Base-by-base conservation (phyloP, 306 rosid genomes). In the Fagus sylvatica region DNA sequence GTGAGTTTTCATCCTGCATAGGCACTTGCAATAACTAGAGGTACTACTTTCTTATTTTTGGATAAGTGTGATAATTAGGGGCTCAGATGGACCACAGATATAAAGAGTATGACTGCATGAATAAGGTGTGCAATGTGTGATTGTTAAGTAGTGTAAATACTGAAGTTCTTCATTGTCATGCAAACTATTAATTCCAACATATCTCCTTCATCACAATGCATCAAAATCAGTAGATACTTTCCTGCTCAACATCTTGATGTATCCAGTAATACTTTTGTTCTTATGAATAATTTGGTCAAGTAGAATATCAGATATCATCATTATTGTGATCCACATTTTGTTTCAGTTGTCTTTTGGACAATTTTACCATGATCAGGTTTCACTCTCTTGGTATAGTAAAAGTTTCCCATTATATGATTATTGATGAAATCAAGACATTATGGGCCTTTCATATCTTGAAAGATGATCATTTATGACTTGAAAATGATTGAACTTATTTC, bases 381-480 rank as follows among this genome's bases (percentile, higher is more conserved):
- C 59, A 66, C 60, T 37, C 67, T 79, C 53, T 59, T 53, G 40
- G 57, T 22, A 30, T 59, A 66, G 51, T 60, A 76, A 51, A 16
- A 67, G 36, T 74, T 80, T 16, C 66, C 39, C 10, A 15, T 53
- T 69, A 49, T 36, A 57, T 72, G 51, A 28, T 80, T 55, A 11
- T 73, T 72, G 39, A 74, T 53, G 59, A 77, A 43, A 68, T 73
- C 48, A 72, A 65, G 75, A 57, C 43, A 70, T 22, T 74, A 15
- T 10, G 65, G 69, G 49, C 9, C 34, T 42, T n/a, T 39, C 41
- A 10, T 28, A 62, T 69, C 34, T 77, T 37, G 16, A 56, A 56
- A 37, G 22, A 40, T 56, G 37, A 15, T 32, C 33, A 66, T 41
- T 39, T 60, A 16, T 62, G 51, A 40, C 32, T 32, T 70, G 28